Conservation (phyloP, 116 monocot species). For the Trichopus zeylanicus region DNA sequence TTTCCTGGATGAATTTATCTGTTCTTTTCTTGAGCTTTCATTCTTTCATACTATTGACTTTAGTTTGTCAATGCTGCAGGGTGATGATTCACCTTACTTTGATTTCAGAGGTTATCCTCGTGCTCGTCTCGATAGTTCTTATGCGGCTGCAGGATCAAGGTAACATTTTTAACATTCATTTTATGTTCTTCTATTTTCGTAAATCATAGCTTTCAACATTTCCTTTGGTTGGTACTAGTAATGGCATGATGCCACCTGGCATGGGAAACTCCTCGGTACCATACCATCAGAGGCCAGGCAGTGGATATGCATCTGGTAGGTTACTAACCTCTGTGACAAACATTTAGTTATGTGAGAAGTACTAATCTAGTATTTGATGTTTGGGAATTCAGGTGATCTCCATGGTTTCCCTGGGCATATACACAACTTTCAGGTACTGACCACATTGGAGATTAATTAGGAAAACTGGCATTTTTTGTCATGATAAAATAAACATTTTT, state of each 20-base stretch:
- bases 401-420: constrained; percentile 6
- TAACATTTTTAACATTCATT: constrained; percentile 1
- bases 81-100: constrained; percentile 20
- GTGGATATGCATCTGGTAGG: constrained; percentile 25
- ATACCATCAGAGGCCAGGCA: constrained; percentile 17
- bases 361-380: not conserved
- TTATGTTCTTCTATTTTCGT: not conserved
- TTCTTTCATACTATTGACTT: not conserved
- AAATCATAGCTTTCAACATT: not conserved
- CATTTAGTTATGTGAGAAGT: not conserved
- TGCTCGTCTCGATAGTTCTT: constrained; percentile 28
- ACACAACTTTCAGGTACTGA: constrained; percentile 14
- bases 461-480: not conserved
- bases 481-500: not conserved
- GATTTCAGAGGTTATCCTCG: constrained; percentile 39
- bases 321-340: not conserved
- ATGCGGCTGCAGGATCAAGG: constrained; percentile 30
- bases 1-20: not conserved
- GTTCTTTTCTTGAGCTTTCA: no score
- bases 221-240: constrained; percentile 6
- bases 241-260: constrained; percentile 11
- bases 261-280: constrained; percentile 7
- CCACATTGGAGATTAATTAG: not conserved
- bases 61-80: constrained; percentile 17
- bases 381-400: constrained; percentile 2